Evolutionary conservation across 169 alveolate species (phyloP), one percentile per base, ranked within the genome.

Genomic region (Miamiensis avidus): DNA sequence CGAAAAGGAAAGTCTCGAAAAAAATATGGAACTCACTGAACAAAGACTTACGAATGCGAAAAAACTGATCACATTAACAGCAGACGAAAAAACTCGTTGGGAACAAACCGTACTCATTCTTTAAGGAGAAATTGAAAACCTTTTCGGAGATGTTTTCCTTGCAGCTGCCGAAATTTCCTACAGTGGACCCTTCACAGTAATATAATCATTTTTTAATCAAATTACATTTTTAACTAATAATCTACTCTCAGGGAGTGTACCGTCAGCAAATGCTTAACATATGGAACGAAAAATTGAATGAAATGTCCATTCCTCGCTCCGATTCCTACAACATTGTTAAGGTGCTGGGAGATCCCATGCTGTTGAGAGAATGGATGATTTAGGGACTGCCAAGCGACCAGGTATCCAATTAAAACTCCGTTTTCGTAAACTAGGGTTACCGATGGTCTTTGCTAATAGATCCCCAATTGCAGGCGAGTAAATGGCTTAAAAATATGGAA

Each of bases 71-170:
- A 69, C 76, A 65, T 81, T 95, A 72, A 87, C 93, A 28, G 91
- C 90, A 33, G 97, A 92, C 74, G 98, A 95, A 89, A 94, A 93
- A 74, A 96, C 93, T 29, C 96, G 99, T 83, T 98, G 99, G 99
- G 89, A 88, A 73, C 96, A 92, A 82, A 95, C 95, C 34, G 93
- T 95, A 27, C 92, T 89, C 11, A 85, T 87, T 65, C 90, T 97
- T 65, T 92, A 93, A 49, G 92, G 82, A 72, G 97, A 95, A 33
- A 87, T 91, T 27, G 94, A 79, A 65, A 89, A 90, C 74, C 88
- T 95, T 30, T 91, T 92, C 72, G 99, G 99, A 1, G 95, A 97
- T 95, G 98, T 96, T 28, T 96, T 97, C 88, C 86, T 98, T 33
- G 92, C 99, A 0, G 95, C 99, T 0, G 97, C 98, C 0, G 88